Evolutionary conservation across 768 basidiomycete species (phyloP).

Genomic region (Suillus decipiens): DNA sequence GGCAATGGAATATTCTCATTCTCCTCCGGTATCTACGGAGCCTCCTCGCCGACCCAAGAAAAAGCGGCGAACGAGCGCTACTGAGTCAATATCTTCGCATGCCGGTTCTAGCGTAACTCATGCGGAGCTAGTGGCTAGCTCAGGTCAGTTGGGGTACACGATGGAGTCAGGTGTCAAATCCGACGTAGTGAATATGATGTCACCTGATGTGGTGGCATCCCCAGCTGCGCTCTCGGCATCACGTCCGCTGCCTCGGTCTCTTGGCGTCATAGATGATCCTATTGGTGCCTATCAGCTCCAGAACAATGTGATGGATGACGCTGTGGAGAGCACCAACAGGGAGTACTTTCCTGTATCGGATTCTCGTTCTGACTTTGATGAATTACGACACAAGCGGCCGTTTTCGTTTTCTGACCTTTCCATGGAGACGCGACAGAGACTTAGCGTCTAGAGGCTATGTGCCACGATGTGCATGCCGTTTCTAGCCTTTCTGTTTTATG

Average conservation of each 20-base stretch:
- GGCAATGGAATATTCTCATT: slow-evolving; percentile 39
- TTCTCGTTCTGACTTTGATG: slow-evolving; percentile 36
- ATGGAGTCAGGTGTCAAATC: slow-evolving; percentile 34
- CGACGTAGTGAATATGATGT: slow-evolving; percentile 33
- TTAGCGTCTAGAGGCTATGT: background rate
- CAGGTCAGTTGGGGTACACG: slow-evolving; percentile 9
- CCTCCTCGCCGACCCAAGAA: slow-evolving; percentile 35
- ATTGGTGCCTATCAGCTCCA: slow-evolving; percentile 29
- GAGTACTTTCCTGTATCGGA: slow-evolving; percentile 39
- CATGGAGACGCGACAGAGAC: slow-evolving; percentile 8
- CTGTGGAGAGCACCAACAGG: slow-evolving; percentile 1
- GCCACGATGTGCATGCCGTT: background rate
- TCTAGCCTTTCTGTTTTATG: background rate
- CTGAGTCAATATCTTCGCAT: slow-evolving; percentile 37
- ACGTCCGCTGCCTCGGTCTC: slow-evolving; percentile 28
- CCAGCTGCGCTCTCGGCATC: slow-evolving; percentile 30
- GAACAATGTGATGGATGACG: slow-evolving; percentile 1
- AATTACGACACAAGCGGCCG: slow-evolving; percentile 25
- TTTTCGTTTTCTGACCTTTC: slow-evolving; percentile 18
- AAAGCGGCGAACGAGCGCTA: slow-evolving; percentile 37
- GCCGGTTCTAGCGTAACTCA: slow-evolving; percentile 26
- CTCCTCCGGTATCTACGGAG: slow-evolving; percentile 34
- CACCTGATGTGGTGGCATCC: slow-evolving; percentile 35
- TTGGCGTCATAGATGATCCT: slow-evolving; percentile 21
- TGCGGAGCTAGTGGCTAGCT: background rate